These are phyloP conservation scores for Cyclostephanos invisitatus DNA, from an alignment of 108 stramenopile genomes.

Conservation along the genomic window DNA sequence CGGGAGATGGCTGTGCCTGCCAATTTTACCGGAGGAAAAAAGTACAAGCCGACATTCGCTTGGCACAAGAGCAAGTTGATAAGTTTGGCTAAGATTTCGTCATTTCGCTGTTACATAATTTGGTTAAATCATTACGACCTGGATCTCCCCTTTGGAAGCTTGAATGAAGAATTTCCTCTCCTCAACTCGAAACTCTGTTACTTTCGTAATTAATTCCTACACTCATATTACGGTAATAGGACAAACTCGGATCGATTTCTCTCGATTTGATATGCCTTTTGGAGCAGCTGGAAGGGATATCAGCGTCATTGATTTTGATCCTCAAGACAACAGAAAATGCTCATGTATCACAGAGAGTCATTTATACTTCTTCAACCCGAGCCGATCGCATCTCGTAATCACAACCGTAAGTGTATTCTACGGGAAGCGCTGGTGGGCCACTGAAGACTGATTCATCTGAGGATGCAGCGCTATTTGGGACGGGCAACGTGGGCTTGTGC, in stretches of 20 bases:
- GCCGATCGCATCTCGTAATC: background rate
- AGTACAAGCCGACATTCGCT: conserved; percentile 93
- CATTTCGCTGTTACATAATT: too few species aligned
- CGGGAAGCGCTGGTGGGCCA: conserved; percentile 5
- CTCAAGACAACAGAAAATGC: background rate
- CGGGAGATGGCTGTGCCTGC: conserved; percentile 96
- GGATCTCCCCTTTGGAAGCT: too few species aligned
- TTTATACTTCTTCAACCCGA: background rate
- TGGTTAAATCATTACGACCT: background rate
- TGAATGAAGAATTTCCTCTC: too few species aligned
- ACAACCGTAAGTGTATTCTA: background rate
- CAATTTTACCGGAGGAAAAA: conserved; percentile 99
- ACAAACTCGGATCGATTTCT: background rate
- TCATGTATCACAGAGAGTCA: background rate
- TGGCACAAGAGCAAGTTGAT: conserved; percentile 89
- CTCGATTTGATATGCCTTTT: background rate
- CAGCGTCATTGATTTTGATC: background rate
- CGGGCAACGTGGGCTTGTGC: background rate
- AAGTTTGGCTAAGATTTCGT: conserved; percentile 66
- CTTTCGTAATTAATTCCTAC: background rate
- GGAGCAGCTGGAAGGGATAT: background rate
- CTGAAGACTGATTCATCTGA: background rate
- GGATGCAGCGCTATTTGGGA: background rate
- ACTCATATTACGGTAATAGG: background rate
- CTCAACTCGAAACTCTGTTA: too few species aligned